Evolutionary conservation across 768 basidiomycete genomes (phyloP).

Genomic region (Rickenella mellea): DNA sequence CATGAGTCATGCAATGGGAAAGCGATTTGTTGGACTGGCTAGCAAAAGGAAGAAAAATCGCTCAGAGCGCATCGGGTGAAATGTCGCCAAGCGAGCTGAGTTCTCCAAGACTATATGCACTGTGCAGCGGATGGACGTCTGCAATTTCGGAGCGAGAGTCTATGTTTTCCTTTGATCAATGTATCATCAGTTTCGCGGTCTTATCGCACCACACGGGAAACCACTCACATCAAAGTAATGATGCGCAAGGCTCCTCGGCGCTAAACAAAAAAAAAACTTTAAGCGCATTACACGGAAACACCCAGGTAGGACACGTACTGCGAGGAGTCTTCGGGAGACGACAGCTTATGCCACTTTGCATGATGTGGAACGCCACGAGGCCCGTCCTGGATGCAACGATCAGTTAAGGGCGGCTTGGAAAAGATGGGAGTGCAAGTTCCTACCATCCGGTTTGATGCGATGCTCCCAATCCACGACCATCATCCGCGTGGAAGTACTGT

Average conservation of each 20-base stretch:
- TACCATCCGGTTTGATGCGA: slow-evolving; percentile 98
- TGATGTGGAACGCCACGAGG: slow-evolving; percentile 81
- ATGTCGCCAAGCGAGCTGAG: slow-evolving; percentile 53
- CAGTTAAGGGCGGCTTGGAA: not conserved
- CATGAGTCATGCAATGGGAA: no score
- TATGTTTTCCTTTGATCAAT: slow-evolving; percentile 51
- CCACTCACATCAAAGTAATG: slow-evolving; percentile 89
- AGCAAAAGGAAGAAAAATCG: no score
- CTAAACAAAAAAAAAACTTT: slow-evolving; percentile 28
- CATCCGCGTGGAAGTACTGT: slow-evolving; percentile 93
- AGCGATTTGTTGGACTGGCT: no score
- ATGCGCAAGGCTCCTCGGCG: slow-evolving; percentile 75
- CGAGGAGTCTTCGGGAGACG: slow-evolving; percentile 90
- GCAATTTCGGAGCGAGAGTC: slow-evolving; percentile 66
- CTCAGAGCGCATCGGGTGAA: slow-evolving; percentile 60
- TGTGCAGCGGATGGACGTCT: slow-evolving; percentile 57
- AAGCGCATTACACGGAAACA: not conserved
- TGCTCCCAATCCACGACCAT: slow-evolving; percentile 86
- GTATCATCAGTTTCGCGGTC: slow-evolving; percentile 1
- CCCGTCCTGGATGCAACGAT: slow-evolving; percentile 51
- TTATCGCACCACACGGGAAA: slow-evolving; percentile 2
- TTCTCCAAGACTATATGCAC: slow-evolving; percentile 49
- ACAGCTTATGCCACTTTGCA: slow-evolving; percentile 84
- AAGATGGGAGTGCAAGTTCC: slow-evolving; percentile 12
- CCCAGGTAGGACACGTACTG: slow-evolving; percentile 42